Evolutionary conservation across 768 basidiomycete species (phyloP).

Genomic region (Phaeotremella fagi): DNA sequence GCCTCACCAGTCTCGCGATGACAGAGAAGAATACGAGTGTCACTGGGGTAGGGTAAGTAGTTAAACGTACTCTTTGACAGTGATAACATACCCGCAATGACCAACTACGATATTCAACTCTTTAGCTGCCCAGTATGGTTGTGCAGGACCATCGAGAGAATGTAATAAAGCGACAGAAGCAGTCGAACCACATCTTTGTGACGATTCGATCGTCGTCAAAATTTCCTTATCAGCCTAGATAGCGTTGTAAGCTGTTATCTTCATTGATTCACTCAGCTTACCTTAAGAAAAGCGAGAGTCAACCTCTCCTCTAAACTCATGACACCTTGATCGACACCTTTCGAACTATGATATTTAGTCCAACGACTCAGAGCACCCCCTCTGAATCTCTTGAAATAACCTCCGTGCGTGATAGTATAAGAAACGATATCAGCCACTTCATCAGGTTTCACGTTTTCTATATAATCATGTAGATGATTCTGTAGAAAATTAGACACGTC

Average conservation of each 20-base stretch:
- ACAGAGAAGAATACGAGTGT: conserved; percentile 82
- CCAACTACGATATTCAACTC: conserved; percentile 77
- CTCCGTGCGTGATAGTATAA: conserved; percentile 47
- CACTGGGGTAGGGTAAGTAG: conserved; percentile 53
- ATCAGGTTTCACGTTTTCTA: conserved; percentile 69
- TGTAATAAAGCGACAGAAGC: conserved; percentile 89
- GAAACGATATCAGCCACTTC: conserved; percentile 59
- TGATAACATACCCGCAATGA: conserved; percentile 68
- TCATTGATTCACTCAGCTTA: conserved; percentile 44
- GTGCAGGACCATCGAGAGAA: conserved; percentile 68
- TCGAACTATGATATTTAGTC: conserved; percentile 31
- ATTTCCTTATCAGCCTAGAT: conserved; percentile 75
- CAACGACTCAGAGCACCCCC: conserved; percentile 62
- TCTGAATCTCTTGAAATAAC: conserved; percentile 83
- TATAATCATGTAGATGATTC: conserved; percentile 76
- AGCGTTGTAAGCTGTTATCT: background rate
- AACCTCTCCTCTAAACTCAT: conserved; percentile 79
- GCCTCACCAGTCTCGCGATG: conserved; percentile 66
- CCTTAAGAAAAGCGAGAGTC: conserved; percentile 81
- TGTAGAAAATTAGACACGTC: conserved; percentile 79
- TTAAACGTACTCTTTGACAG: background rate
- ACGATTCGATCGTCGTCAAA: conserved; percentile 62
- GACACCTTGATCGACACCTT: conserved; percentile 5
- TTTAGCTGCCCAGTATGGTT: conserved; percentile 77
- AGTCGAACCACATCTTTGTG: conserved; percentile 74